Evolutionary conservation across 805 yeast genomes (phyloP).

Genomic region (Lipomyces sp.): DNA sequence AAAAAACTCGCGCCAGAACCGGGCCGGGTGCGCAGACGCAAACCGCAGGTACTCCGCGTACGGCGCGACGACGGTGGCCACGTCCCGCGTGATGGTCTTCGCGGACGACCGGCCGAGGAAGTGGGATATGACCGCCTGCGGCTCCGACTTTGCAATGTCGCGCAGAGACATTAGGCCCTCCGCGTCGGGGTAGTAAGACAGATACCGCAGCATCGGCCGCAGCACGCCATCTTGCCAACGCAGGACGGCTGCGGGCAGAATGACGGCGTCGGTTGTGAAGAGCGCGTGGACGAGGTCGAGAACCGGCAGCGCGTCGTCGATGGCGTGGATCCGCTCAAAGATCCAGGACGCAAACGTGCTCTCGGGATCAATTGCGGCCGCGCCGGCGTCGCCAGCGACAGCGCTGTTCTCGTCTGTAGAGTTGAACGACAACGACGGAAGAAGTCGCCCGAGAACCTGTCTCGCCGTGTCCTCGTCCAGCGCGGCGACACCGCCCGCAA

Average conservation of each 20-base stretch:
- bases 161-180: slow-evolving; percentile 11
- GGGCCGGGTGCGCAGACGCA: slow-evolving; percentile 14
- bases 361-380: slow-evolving; percentile 29
- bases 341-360: slow-evolving; percentile 30
- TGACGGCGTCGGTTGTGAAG: slow-evolving; percentile 5
- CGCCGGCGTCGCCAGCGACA: too few relatives aligned
- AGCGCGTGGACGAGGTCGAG: slow-evolving; percentile 24
- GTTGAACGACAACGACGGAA: neutral
- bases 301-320: slow-evolving; percentile 30
- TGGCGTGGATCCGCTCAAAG: slow-evolving; percentile 32
- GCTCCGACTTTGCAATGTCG: slow-evolving; percentile 28
- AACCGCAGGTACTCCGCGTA: slow-evolving; percentile 28
- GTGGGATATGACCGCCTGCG: slow-evolving; percentile 18
- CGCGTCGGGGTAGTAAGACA: slow-evolving; percentile 18
- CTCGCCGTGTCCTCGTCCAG: slow-evolving; percentile 18
- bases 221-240: slow-evolving; percentile 37
- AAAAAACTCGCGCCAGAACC: slow-evolving; percentile 23
- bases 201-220: slow-evolving; percentile 31
- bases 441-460: slow-evolving; percentile 18
- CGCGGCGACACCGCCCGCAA: neutral
- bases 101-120: slow-evolving; percentile 27
- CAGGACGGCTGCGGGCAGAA: slow-evolving; percentile 19
- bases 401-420: too few relatives aligned
- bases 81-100: slow-evolving; percentile 28
- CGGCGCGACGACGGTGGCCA: slow-evolving; percentile 34